Percentiles rank a stretch among this genome's conserved stretches.
phyloP scores from a whole-genome alignment of 2,329 filamentous ascomycete species.

The Aspergillus ustus region DNA sequence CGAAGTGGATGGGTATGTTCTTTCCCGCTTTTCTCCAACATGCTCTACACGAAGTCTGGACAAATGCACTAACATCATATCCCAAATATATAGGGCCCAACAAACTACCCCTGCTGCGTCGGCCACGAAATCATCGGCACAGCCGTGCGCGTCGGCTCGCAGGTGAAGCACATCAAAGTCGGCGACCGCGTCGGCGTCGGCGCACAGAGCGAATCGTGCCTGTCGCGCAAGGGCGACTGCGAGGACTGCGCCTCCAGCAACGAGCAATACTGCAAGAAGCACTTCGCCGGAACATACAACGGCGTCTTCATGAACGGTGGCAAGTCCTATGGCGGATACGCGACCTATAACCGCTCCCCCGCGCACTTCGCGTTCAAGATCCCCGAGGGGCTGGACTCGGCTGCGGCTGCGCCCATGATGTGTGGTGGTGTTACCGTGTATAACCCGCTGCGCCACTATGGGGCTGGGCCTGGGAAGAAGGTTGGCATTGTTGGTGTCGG shows the following conservation, averaged over 20 bases:
- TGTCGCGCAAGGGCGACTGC: constrained; percentile 51
- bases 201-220: constrained; percentile 63
- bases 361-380: constrained; percentile 65
- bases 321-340: constrained; percentile 70
- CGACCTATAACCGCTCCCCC: constrained; percentile 59
- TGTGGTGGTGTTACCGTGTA: constrained; percentile 79
- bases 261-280: constrained; percentile 42
- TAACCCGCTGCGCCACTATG: constrained; percentile 69
- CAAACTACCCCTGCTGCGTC: constrained; percentile 55
- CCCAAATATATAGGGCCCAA: constrained; percentile 29
- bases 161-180: constrained; percentile 35
- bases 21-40: background rate
- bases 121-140: constrained; percentile 70
- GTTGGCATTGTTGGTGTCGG: constrained; percentile 78
- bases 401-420: constrained; percentile 70
- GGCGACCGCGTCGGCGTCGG: constrained; percentile 58
- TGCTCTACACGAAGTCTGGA: too few species aligned
- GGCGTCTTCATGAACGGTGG: constrained; percentile 53
- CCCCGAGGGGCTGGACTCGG: constrained; percentile 54
- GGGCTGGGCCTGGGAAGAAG: constrained; percentile 70
- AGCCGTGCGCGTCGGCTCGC: constrained; percentile 60
- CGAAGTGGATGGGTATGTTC: constrained; percentile 52
- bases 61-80: background rate
- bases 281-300: constrained; percentile 40
- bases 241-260: constrained; percentile 55